Conservation (phyloP, 768 basidiomycete species). For the Suillus clintonianus region DNA sequence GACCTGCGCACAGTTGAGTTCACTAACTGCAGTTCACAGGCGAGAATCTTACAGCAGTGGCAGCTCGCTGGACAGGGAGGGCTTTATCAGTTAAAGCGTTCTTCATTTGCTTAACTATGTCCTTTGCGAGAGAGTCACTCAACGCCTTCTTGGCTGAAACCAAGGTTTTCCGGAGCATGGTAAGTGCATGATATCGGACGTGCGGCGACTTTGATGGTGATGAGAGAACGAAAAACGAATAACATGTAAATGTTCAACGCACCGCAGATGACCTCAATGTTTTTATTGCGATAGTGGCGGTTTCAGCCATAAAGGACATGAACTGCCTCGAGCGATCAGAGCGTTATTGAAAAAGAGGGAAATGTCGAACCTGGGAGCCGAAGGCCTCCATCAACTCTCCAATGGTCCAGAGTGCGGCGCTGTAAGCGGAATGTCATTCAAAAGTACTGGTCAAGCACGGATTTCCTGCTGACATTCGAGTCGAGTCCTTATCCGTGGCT, state of each 20-base stretch:
- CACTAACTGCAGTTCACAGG: conserved; percentile 1
- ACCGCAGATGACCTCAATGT: conserved; percentile 74
- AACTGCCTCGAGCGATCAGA: conserved; percentile 50
- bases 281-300: conserved; percentile 64
- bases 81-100: conserved; percentile 79
- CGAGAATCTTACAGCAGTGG: conserved; percentile 60
- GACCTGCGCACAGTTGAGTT: conserved; percentile 40
- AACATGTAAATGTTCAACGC: conserved; percentile 27
- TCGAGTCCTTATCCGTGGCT: conserved; percentile 57
- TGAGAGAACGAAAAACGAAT: conserved; percentile 7
- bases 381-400: conserved; percentile 87
- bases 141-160: conserved; percentile 80
- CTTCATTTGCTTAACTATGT: conserved; percentile 83
- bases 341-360: neutral
- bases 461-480: conserved; percentile 59
- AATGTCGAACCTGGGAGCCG: conserved; percentile 74
- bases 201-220: conserved; percentile 61
- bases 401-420: conserved; percentile 83
- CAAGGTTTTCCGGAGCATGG: conserved; percentile 79
- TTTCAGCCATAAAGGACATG: conserved; percentile 95
- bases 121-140: conserved; percentile 74
- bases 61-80: conserved; percentile 81
- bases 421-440: conserved; percentile 30
- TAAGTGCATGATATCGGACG: conserved; percentile 78
- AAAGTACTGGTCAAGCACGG: neutral